Percentiles rank a stretch among this genome's conserved stretches.
phyloP scores from a whole-genome alignment of 2,329 filamentous ascomycete species.

The Raffaelea deltoideospora region DNA sequence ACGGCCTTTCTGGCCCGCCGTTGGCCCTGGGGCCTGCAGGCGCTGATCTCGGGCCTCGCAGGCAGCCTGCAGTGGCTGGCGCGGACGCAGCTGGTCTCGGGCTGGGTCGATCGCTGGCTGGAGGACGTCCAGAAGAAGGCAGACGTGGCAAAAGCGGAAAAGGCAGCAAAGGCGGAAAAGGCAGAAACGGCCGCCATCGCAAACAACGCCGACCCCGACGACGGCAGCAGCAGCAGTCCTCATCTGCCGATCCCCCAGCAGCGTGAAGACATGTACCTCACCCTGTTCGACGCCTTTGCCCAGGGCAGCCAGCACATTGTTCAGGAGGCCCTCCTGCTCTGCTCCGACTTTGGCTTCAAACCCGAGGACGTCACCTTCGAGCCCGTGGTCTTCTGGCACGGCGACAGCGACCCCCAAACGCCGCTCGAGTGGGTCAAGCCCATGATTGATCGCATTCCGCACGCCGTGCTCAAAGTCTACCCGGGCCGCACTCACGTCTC shows the following conservation, averaged over 20 bases:
- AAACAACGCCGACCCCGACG: not conserved
- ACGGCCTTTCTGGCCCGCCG: constrained; percentile 9
- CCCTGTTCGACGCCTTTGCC: constrained; percentile 15
- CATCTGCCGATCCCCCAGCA: constrained; percentile 9
- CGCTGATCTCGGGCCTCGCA: constrained; percentile 8
- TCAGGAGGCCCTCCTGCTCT: constrained; percentile 17
- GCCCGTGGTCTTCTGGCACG: constrained; percentile 18
- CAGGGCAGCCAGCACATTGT: constrained; percentile 14
- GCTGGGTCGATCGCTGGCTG: constrained; percentile 13
- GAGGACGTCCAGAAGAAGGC: constrained; percentile 34
- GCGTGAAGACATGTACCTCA: constrained; percentile 14
- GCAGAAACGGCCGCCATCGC: not conserved
- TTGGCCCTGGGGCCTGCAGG: constrained; percentile 12
- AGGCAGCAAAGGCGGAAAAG: too few relatives aligned
- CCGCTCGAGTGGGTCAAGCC: constrained; percentile 20
- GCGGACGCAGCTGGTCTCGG: constrained; percentile 7
- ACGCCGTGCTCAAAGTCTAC: constrained; percentile 18
- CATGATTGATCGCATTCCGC: constrained; percentile 19
- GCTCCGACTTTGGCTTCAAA: constrained; percentile 16
- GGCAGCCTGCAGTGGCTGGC: constrained; percentile 11
- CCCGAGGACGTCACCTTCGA: constrained; percentile 15
- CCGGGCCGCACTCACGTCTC: constrained; percentile 16
- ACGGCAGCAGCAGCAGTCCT: too few relatives aligned
- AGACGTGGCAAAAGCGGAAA: constrained; percentile 15
- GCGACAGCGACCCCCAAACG: constrained; percentile 16